phyloP scores from a whole-genome alignment of 73 alveolate genomes.

The Paramecium octaurelia region DNA sequence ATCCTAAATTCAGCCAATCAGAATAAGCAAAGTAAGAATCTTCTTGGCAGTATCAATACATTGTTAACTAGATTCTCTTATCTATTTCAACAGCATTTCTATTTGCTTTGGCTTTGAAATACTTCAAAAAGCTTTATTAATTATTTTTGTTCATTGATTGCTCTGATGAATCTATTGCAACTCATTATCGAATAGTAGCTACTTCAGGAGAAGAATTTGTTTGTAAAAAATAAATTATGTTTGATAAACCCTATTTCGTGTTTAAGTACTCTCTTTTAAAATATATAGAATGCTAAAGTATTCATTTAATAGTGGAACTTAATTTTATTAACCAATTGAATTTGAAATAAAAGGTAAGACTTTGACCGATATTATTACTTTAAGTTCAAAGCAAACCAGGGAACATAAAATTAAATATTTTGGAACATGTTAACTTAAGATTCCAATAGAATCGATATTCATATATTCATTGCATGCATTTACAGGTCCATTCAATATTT shows the following conservation, averaged over 20 bases:
- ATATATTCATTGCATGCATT: background rate
- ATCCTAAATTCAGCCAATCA: background rate
- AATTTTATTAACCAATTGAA: background rate
- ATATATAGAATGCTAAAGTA: background rate
- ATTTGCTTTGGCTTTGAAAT: background rate
- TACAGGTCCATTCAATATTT: conserved; percentile 15
- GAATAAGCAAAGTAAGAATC: background rate
- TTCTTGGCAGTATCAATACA: background rate
- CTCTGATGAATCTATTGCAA: background rate
- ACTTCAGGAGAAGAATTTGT: background rate
- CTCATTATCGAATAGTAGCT: background rate
- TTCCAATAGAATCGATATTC: background rate
- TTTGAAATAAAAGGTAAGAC: background rate
- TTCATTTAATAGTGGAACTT: background rate
- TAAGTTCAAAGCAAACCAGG: background rate
- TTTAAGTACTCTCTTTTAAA: background rate
- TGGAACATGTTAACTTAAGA: background rate
- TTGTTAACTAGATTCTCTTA: background rate
- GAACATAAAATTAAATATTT: background rate
- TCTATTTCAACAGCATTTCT: background rate
- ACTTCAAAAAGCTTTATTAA: background rate
- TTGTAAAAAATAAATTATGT: background rate
- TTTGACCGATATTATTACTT: background rate
- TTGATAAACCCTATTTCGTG: background rate
- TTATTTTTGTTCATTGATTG: background rate